Evolutionary conservation across 176 grass and related monocot species (phyloP).

Genomic region (Triticum timopheevii): DNA sequence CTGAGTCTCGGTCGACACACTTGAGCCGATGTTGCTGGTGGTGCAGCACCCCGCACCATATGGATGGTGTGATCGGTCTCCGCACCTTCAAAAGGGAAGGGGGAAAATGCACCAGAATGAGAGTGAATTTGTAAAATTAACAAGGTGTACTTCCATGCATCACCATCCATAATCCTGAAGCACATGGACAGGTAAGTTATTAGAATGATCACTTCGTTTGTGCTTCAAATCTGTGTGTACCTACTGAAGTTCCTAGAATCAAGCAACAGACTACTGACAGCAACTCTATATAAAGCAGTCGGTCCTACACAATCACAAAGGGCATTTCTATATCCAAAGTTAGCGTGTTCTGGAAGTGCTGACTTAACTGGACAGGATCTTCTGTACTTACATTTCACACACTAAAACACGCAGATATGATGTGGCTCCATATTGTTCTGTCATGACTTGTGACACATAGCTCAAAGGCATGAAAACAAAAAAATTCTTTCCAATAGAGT

Average conservation of each 20-base stretch:
- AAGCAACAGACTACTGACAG: neutral
- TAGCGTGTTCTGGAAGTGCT: neutral
- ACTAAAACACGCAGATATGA: neutral
- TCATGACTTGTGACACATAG: neutral
- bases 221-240: neutral
- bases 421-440: neutral
- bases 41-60: constrained; percentile 55
- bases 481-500: too few species aligned
- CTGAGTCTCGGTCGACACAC: too few species aligned
- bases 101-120: neutral
- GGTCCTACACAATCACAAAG: neutral
- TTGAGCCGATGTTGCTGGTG: constrained; percentile 7
- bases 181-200: neutral
- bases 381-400: neutral
- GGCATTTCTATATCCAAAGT: neutral
- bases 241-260: neutral
- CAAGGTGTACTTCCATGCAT: neutral
- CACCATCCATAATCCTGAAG: neutral
- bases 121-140: neutral
- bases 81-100: constrained; percentile 43
- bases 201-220: neutral
- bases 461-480: too few species aligned
- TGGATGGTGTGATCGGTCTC: constrained; percentile 83
- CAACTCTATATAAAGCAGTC: neutral
- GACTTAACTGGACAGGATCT: neutral